A percentile compares a stretch with the other conserved stretches of the same genome.
These are phyloP conservation scores for Solanum pimpinellifolium DNA, from an alignment of 257 asterid genomes.

Conservation along the genomic window DNA sequence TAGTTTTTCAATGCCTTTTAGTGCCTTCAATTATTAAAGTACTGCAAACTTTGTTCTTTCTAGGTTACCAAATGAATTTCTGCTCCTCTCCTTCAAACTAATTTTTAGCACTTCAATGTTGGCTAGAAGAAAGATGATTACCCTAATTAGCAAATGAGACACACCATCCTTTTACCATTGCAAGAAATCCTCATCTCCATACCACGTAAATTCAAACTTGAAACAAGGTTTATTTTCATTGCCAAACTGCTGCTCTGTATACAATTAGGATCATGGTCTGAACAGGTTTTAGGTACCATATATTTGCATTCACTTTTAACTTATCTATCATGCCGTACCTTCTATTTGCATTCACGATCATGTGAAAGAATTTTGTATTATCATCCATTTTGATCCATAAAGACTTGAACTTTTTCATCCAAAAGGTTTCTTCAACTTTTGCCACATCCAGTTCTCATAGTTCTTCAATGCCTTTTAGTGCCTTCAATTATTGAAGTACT, in stretches of 20 bases:
- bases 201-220: neutral
- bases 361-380: neutral
- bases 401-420: no score
- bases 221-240: no score
- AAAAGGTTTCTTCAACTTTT: neutral
- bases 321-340: neutral
- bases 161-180: neutral
- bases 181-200: neutral
- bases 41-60: neutral
- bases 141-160: neutral
- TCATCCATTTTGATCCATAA: neutral
- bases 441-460: no score
- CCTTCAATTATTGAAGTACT: no score
- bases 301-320: no score
- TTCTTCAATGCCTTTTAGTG: no score
- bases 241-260: neutral
- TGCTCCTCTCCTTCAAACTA: neutral
- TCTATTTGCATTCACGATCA: neutral
- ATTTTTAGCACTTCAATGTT: neutral
- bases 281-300: neutral
- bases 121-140: neutral
- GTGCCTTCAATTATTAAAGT: no score
- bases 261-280: neutral
- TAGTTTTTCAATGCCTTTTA: no score
- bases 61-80: neutral